A percentile compares a stretch with the other conserved stretches of the same genome.
These are phyloP conservation scores for Corymbia citriodora DNA, from an alignment of 441 rosid species.

Conservation along the genomic window DNA sequence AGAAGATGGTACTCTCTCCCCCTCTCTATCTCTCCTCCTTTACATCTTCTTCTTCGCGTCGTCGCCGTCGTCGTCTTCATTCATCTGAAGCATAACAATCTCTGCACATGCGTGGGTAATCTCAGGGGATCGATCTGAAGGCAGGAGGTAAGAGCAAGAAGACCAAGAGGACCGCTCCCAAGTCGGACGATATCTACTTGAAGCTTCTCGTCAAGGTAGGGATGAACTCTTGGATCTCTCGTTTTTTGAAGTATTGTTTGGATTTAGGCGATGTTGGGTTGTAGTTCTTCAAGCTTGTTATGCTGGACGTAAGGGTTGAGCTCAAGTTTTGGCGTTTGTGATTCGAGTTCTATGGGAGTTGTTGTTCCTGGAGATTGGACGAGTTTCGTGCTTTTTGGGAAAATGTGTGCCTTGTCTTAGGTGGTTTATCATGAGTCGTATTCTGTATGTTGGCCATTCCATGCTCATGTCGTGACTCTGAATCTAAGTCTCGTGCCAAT, in stretches of 20 bases:
- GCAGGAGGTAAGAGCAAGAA: slow-evolving; percentile 79
- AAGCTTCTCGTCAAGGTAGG: slow-evolving; percentile 67
- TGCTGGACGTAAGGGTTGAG: background rate
- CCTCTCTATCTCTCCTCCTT: rapidly evolving
- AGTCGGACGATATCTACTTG: slow-evolving; percentile 64
- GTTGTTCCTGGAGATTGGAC: background rate
- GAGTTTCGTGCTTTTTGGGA: background rate
- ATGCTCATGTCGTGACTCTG: background rate
- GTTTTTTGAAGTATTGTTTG: background rate
- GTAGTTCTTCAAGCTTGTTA: background rate
- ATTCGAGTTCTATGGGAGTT: background rate
- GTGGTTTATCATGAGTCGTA: background rate
- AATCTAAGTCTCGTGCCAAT: background rate
- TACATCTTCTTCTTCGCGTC: background rate
- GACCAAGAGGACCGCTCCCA: slow-evolving; percentile 68
- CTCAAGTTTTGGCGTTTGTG: background rate
- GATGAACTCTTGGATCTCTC: background rate
- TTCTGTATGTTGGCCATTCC: background rate
- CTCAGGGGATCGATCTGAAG: slow-evolving; percentile 62
- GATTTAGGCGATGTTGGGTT: background rate
- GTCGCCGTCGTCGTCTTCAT: background rate
- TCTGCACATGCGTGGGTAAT: background rate
- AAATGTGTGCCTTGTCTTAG: background rate
- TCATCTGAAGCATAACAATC: background rate
- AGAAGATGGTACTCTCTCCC: background rate